Conservation (phyloP, 495 filamentous ascomycete genomes). For the Pyronema domesticum region DNA sequence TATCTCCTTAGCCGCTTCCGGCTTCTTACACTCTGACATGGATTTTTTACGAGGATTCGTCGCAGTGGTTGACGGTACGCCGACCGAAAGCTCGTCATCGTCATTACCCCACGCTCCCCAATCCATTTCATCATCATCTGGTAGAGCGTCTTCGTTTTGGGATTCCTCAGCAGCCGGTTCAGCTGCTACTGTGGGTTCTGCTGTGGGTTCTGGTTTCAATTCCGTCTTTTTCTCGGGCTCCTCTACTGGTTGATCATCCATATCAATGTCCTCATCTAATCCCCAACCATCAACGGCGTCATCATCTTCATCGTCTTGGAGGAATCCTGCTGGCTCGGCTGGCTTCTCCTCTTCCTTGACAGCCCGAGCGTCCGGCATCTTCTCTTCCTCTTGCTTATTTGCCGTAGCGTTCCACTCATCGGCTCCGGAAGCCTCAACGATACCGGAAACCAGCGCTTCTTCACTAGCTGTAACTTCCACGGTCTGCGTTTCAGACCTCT, state of each 20-base stretch:
- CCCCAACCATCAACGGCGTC: conserved; percentile 46
- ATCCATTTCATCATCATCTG: conserved; percentile 18
- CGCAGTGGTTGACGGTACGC: background rate
- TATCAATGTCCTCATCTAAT: conserved; percentile 30
- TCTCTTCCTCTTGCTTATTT: conserved; percentile 38
- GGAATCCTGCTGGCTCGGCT: conserved; percentile 1
- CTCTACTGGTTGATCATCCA: conserved; percentile 13
- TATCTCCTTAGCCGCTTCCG: too few relatives aligned
- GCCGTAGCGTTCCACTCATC: conserved; percentile 59
- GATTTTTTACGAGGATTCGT: conserved; percentile 5
- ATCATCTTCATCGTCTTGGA: conserved; percentile 29
- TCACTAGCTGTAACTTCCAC: conserved; percentile 48
- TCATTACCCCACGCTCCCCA: conserved; percentile 26
- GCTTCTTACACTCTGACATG: background rate
- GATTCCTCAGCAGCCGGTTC: background rate
- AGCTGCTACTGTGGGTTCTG: conserved; percentile 8
- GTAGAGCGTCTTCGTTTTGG: background rate
- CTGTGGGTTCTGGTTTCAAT: conserved; percentile 3
- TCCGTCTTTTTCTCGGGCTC: conserved; percentile 12
- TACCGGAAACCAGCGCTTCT: background rate
- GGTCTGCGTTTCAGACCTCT: conserved; percentile 68
- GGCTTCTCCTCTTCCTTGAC: background rate
- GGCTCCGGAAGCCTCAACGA: background rate
- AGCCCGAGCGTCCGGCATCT: background rate
- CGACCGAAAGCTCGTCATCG: conserved; percentile 21